Evolutionary conservation across 2,329 filamentous ascomycete species (phyloP).

Genomic region (Emergomyces orientalis): DNA sequence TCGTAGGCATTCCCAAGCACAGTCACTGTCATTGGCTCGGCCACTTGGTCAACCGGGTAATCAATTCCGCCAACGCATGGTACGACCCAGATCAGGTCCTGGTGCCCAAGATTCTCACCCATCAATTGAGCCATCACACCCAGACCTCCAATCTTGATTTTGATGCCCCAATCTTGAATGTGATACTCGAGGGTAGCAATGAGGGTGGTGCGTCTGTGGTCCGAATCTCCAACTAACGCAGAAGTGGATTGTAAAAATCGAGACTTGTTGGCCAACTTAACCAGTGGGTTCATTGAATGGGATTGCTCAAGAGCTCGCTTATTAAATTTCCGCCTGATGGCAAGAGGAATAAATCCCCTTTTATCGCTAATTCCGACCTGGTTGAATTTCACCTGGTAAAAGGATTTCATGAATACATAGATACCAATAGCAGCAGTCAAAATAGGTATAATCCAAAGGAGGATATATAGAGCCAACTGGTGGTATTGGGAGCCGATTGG

Average conservation of each 20-base stretch:
- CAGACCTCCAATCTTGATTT: constrained; percentile 61
- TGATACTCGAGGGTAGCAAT: constrained; percentile 66
- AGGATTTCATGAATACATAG: constrained; percentile 51
- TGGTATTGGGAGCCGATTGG: constrained; percentile 46
- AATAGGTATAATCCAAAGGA: constrained; percentile 48
- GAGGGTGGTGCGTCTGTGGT: constrained; percentile 46
- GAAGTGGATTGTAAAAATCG: constrained; percentile 31
- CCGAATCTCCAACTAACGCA: constrained; percentile 25
- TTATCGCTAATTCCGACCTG: constrained; percentile 47
- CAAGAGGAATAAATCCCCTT: constrained; percentile 32
- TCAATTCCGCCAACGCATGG: constrained; percentile 55
- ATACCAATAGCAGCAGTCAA: constrained; percentile 42
- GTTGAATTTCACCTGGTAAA: constrained; percentile 57
- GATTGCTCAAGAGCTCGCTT: constrained; percentile 23
- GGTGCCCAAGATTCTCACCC: constrained; percentile 55
- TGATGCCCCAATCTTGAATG: constrained; percentile 60
- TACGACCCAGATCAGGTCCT: constrained; percentile 58
- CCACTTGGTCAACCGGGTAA: constrained; percentile 51
- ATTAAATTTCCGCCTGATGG: constrained; percentile 27
- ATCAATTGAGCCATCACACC: constrained; percentile 63
- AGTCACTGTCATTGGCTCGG: constrained; percentile 53
- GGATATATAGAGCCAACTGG: constrained; percentile 47
- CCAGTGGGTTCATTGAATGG: constrained; percentile 27
- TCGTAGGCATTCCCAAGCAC: constrained; percentile 53
- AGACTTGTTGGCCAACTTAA: constrained; percentile 29